Evolutionary conservation across 805 yeast species (phyloP).

Genomic region (Schwanniomyces sp.): DNA sequence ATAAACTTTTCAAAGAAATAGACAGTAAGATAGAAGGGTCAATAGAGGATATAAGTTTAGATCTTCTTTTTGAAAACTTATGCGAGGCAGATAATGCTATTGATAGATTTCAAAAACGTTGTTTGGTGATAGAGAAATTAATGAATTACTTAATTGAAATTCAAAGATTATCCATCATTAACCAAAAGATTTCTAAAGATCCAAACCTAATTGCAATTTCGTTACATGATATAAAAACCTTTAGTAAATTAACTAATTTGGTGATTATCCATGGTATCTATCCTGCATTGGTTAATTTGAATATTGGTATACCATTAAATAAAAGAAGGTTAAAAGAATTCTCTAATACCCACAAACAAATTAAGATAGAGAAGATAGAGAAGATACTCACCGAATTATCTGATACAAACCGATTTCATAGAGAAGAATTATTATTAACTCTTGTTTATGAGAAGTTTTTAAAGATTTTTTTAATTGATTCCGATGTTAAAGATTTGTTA

Average conservation of each 20-base stretch:
- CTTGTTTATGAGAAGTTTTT: constrained; percentile 30
- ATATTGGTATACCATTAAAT: constrained; percentile 64
- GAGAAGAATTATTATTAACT: constrained; percentile 19
- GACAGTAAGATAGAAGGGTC: constrained; percentile 22
- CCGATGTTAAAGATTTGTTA: constrained; percentile 54
- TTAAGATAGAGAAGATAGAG: constrained; percentile 19
- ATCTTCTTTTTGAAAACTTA: constrained; percentile 10
- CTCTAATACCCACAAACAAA: constrained; percentile 24
- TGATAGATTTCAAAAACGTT: constrained; percentile 8
- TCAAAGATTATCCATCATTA: constrained; percentile 34
- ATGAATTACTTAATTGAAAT: constrained; percentile 37
- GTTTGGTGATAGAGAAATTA: constrained; percentile 25
- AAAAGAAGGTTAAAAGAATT: constrained; percentile 57
- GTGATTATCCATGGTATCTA: constrained; percentile 73
- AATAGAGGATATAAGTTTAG: constrained; percentile 22
- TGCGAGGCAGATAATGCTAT: constrained; percentile 2
- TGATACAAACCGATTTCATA: constrained; percentile 12
- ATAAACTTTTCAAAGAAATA: constrained; percentile 29
- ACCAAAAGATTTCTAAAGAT: constrained; percentile 18
- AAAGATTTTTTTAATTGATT: constrained; percentile 34
- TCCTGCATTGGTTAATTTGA: constrained; percentile 52
- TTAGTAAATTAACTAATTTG: constrained; percentile 62
- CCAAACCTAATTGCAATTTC: constrained; percentile 60
- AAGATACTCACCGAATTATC: constrained; percentile 9
- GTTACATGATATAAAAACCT: constrained; percentile 77